A percentile compares a stretch with the other conserved stretches of the same genome.
Conservation (phyloP, 2,329 filamentous ascomycete species). For the Venturia pyrina region DNA sequence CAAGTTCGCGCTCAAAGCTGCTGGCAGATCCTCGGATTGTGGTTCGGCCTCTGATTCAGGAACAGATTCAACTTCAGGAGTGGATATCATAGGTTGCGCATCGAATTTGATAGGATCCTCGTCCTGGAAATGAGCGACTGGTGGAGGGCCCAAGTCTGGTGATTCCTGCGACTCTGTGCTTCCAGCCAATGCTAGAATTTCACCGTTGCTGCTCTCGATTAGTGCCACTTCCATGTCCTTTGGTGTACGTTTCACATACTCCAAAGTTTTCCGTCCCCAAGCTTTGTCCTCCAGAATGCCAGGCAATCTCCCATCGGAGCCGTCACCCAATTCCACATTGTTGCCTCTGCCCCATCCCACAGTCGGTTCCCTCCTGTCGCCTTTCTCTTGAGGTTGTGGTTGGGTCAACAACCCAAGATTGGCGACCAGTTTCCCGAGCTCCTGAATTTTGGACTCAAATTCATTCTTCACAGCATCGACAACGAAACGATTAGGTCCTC, state of each 20-base stretch:
- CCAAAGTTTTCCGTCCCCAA: slow-evolving; percentile 58
- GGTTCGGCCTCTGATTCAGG: slow-evolving; percentile 20
- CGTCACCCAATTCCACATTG: slow-evolving; percentile 37
- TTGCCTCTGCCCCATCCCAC: slow-evolving; percentile 44
- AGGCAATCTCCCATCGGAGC: slow-evolving; percentile 47
- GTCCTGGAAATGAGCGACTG: slow-evolving; percentile 39
- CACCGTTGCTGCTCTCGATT: slow-evolving; percentile 18
- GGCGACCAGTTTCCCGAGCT: slow-evolving; percentile 58
- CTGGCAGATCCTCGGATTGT: slow-evolving; percentile 26
- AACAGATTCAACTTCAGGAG: slow-evolving; percentile 16
- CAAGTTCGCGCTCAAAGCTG: slow-evolving; percentile 34
- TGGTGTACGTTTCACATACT: slow-evolving; percentile 38
- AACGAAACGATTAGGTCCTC: slow-evolving; percentile 48
- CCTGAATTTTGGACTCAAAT: slow-evolving; percentile 61
- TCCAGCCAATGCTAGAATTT: slow-evolving; percentile 42
- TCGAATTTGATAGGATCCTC: slow-evolving; percentile 39
- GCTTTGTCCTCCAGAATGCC: slow-evolving; percentile 61
- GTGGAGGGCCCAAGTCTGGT: slow-evolving; percentile 55
- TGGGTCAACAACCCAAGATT: slow-evolving; percentile 45
- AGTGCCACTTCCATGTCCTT: slow-evolving; percentile 7
- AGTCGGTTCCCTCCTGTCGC: slow-evolving; percentile 29
- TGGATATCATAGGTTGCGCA: slow-evolving; percentile 16
- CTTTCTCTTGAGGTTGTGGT: slow-evolving; percentile 26
- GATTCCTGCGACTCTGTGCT: slow-evolving; percentile 56
- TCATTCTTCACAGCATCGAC: slow-evolving; percentile 59